A percentile compares a stretch with the other conserved stretches of the same genome.
These are phyloP conservation scores for Aureobasidium vineae DNA, from an alignment of 2,329 filamentous ascomycete genomes.

Conservation along the genomic window DNA sequence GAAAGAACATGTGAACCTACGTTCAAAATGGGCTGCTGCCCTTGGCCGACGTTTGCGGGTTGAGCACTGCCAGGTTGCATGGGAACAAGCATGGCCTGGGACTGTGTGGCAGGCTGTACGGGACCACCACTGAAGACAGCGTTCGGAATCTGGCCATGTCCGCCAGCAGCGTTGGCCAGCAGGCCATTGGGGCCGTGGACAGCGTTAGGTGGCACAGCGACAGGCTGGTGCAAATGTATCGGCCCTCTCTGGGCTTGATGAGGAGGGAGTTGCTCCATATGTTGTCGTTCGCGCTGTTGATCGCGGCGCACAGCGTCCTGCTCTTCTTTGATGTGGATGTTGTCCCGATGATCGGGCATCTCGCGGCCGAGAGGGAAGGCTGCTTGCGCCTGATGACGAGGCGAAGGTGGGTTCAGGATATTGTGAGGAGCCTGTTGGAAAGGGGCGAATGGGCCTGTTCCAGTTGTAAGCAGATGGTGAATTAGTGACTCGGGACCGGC, in stretches of 20 bases:
- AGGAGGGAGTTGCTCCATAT: constrained; percentile 65
- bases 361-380: constrained; percentile 43
- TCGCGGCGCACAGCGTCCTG: constrained; percentile 53
- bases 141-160: constrained; percentile 49
- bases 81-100: constrained; percentile 48
- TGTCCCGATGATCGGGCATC: constrained; percentile 51
- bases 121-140: constrained; percentile 71
- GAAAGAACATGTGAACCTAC: constrained; percentile 44
- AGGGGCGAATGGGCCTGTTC: constrained; percentile 43
- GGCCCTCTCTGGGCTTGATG: constrained; percentile 87
- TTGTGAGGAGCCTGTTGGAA: constrained; percentile 46
- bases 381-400: constrained; percentile 39
- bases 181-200: constrained; percentile 93
- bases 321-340: constrained; percentile 57
- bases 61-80: constrained; percentile 42
- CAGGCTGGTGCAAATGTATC: constrained; percentile 90
- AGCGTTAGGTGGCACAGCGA: constrained; percentile 72
- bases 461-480: constrained; percentile 16
- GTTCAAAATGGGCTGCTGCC: constrained; percentile 81
- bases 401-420: constrained; percentile 47
- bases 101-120: constrained; percentile 61
- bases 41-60: constrained; percentile 60
- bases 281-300: constrained; percentile 59
- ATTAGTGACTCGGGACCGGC: background rate
- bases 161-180: constrained; percentile 55